Evolutionary conservation across 352 stramenopile species (phyloP), one percentile per base, ranked within the genome.

Genomic region (Pythium pyrilobum): DNA sequence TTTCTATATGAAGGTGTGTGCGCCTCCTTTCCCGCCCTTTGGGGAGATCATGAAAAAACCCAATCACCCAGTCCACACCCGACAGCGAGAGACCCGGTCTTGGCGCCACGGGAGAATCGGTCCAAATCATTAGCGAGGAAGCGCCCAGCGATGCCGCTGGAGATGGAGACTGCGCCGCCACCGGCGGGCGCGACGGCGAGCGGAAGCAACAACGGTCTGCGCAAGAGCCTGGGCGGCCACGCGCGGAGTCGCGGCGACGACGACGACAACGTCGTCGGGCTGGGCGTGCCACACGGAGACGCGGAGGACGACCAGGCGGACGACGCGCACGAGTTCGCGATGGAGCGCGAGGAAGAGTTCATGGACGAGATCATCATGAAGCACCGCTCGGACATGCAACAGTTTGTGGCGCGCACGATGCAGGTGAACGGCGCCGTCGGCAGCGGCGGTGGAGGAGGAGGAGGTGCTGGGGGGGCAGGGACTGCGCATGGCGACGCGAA

Each of bases 351-450:
- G 42, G 62, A 69, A 27, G 50, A 58, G 33, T 41, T 58, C 33
- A 69, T 69, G 62, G 55, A 45, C 18, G 56, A 65, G 42, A 69
- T 66, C 45, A 69, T 69, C 51, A 48, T 65, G 47, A 69, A 69
- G 51, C 62, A 66, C 44, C 56, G 62, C 20, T 62, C 56, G 15
- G 51, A 61, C 15, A 34, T 69, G 13, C 62, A 69, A 42, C 32
- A 33, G 13, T 59, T 69, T 29, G 51, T 69, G 10, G 62, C 40
- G 62, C 59, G 36, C 43, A 63, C 62, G 53, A 66, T 67, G 23
- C 42, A 42, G 28, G 57, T 37, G 31, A 56, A 55, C 31, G 55
- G 28, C 11, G 31, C 21, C 20, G 41, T 36, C 32, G 15, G 37
- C 23, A 7, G 38, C 38, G 31, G 31, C 15, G 15, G 13, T 5